Evolutionary conservation across 345 rosid species (phyloP).

Genomic region (Citrus glauca): DNA sequence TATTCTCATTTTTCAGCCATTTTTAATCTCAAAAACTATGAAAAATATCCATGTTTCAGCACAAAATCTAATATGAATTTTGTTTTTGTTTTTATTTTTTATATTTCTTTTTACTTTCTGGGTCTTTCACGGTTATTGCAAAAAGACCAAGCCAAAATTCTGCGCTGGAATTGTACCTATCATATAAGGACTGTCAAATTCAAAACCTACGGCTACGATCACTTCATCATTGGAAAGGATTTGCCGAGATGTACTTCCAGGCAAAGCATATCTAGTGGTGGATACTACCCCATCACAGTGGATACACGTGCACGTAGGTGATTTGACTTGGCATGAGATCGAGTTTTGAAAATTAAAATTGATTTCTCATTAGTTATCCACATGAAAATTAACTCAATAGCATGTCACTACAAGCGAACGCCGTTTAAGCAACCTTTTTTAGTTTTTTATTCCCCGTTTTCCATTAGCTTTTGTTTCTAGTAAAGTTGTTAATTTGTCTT

Average conservation of each 20-base stretch:
- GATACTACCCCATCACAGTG: conserved; percentile 7
- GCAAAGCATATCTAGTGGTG: conserved; percentile 17
- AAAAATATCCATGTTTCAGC: conserved; percentile 2
- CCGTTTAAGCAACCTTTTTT: conserved; percentile 37
- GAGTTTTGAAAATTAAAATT: neutral
- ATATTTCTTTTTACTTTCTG: neutral
- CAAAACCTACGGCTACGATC: conserved; percentile 47
- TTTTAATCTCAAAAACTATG: neutral
- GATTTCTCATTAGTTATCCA: conserved; percentile 11
- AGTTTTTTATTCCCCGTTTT: neutral
- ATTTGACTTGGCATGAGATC: conserved; percentile 8
- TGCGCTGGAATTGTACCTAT: conserved; percentile 34
- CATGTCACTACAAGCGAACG: conserved; percentile 20
- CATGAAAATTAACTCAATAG: conserved; percentile 9
- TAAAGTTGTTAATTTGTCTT: conserved; percentile 11
- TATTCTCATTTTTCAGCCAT: neutral
- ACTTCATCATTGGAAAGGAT: neutral
- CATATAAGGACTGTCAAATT: conserved; percentile 36
- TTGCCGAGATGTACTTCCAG: neutral
- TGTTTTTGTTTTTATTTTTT: no score
- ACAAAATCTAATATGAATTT: no score
- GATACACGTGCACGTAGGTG: conserved; percentile 6
- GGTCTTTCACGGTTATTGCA: neutral
- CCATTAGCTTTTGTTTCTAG: neutral
- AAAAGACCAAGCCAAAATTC: conserved; percentile 30